Percentiles rank a stretch among this genome's conserved stretches.
Evolutionary conservation across 2,329 filamentous ascomycete species (phyloP).

Genomic region (Orbilia blumenaviensis): DNA sequence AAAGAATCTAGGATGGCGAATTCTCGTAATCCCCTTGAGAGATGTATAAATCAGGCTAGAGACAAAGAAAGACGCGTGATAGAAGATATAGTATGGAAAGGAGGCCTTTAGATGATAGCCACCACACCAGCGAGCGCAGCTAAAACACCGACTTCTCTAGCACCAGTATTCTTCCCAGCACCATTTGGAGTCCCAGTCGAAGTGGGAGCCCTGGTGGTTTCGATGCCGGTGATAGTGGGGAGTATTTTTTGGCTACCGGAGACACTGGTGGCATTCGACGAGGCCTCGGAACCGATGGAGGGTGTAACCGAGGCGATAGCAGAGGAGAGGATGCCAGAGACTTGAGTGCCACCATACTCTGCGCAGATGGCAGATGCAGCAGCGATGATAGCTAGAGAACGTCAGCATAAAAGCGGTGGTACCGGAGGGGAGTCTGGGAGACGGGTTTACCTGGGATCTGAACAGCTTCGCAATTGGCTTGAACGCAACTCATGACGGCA

Average conservation of each 20-base stretch:
- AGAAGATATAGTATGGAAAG: background rate
- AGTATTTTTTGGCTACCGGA: background rate
- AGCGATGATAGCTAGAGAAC: conserved; percentile 24
- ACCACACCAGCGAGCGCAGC: background rate
- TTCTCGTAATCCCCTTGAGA: background rate
- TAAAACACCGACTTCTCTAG: background rate
- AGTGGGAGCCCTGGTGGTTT: background rate
- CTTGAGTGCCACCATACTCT: conserved; percentile 8
- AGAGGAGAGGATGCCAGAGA: conserved; percentile 7
- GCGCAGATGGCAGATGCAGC: conserved; percentile 35
- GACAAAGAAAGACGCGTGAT: background rate
- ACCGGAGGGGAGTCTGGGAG: background rate
- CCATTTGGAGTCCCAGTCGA: conserved; percentile 16
- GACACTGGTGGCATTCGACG: background rate
- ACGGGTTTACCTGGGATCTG: conserved; percentile 22
- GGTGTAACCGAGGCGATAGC: background rate
- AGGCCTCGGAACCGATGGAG: background rate
- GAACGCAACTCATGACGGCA: conserved; percentile 29
- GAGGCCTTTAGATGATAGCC: background rate
- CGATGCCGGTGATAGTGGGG: background rate
- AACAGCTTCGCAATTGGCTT: conserved; percentile 8
- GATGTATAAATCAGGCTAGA: background rate
- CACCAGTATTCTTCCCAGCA: background rate
- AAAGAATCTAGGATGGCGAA: too few relatives aligned
- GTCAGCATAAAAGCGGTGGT: background rate